A percentile compares a stretch with the other conserved stretches of the same genome.
phyloP scores from a whole-genome alignment of 306 rosid genomes.

The Morella rubra region DNA sequence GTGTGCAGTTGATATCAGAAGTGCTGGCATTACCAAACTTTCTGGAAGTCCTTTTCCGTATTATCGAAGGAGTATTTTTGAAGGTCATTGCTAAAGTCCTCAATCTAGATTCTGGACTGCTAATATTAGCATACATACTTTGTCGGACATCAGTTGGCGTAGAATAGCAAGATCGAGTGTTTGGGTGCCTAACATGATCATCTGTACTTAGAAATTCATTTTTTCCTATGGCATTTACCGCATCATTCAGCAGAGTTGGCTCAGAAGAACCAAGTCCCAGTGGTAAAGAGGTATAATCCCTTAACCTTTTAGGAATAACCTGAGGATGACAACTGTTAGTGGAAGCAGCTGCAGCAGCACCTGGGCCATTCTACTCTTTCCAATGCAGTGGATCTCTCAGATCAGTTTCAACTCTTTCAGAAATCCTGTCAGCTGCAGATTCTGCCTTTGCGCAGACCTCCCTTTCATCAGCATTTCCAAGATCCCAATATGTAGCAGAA shows the following conservation, averaged over 20 bases:
- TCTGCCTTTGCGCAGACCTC: slow-evolving; percentile 12
- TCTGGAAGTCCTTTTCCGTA: slow-evolving; percentile 45
- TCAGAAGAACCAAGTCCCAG: background rate
- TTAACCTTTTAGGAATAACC: slow-evolving; percentile 19
- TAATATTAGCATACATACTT: background rate
- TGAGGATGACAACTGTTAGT: no score
- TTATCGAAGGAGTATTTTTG: slow-evolving; percentile 54
- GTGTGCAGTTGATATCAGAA: slow-evolving; percentile 14
- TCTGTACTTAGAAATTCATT: slow-evolving; percentile 13
- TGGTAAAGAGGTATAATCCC: slow-evolving; percentile 5
- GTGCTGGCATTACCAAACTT: slow-evolving; percentile 12
- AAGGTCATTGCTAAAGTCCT: slow-evolving; percentile 52
- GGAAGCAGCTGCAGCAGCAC: background rate
- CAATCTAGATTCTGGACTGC: slow-evolving; percentile 45
- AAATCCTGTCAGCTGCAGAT: slow-evolving; percentile 9
- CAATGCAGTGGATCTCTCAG: slow-evolving; percentile 2
- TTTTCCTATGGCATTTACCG: background rate
- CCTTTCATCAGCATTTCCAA: slow-evolving; percentile 22
- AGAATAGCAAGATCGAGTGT: slow-evolving; percentile 5
- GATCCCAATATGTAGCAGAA: slow-evolving; percentile 32
- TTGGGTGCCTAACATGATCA: background rate
- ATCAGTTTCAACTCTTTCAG: slow-evolving; percentile 3
- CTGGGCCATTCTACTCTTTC: background rate
- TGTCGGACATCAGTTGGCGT: slow-evolving; percentile 21
- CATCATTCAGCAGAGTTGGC: background rate